Evolutionary conservation across 73 alveolate genomes (phyloP), one percentile per base, ranked within the genome.

Genomic region (Blepharisma stoltei): DNA sequence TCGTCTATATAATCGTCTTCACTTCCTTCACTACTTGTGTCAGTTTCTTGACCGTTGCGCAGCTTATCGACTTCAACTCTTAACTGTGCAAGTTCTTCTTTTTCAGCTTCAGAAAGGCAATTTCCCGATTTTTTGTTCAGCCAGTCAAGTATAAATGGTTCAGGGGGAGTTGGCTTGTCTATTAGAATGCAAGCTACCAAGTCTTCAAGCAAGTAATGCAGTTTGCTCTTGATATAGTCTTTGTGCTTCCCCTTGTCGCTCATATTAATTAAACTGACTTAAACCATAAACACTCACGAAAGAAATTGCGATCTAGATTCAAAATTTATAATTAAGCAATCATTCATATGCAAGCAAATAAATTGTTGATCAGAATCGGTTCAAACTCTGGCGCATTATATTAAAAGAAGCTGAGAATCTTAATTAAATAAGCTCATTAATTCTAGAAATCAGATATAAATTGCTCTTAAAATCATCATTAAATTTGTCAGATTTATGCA

Each of bases 1-100:
- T 43, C 60, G 7, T 71, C 88, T 41, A 48, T 70, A 20, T 80
- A 83, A 0, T 80, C 88, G 25, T 80, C 88, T 75, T 71, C 86
- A 47, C 54, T 79, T 6, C 54, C 89, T 5, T 78, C 88, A 41
- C 84, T 81, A 21, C 27, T 53, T 44, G n/a, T 43, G 38, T 38
- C 43, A 43, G 67, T n/a, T 18, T 69, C 41, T 14, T 81, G 67
- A 18, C 43, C 87, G 7, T 41, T n/a, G n/a, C 54, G 6, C 37
- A 23, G 77, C 23, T 21, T 8, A 41, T 53, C 76, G 9, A 49
- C 66, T 32, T 54, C 70, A 4, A 44, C 21, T 32, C 83, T 44
- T 46, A 37, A 6, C 11, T 66, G 11, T 32, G n/a, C 32, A 0
- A 54, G 53, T 77, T 67, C 67, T 14, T 25, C 78, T 25, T 81